Conservation (phyloP, 768 basidiomycete species). For the Mycena capillaripes region DNA sequence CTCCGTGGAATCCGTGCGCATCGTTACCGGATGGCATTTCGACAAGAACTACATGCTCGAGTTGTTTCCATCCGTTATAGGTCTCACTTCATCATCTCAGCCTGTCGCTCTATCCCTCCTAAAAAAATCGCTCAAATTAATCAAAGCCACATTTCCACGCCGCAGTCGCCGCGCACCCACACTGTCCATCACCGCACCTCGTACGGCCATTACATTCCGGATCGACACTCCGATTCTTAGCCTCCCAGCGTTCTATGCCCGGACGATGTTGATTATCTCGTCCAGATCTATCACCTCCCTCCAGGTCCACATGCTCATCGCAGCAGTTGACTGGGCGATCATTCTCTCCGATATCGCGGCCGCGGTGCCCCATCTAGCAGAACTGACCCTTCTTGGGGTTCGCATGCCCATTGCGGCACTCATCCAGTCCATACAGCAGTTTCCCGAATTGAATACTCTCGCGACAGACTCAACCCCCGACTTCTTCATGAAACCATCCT, state of each 20-base stretch:
- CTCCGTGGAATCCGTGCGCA: background rate
- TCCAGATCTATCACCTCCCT: constrained; percentile 9
- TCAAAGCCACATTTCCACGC: background rate
- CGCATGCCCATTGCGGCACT: background rate
- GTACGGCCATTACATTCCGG: background rate
- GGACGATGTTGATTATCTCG: constrained; percentile 2
- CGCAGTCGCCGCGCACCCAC: background rate
- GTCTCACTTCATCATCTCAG: background rate
- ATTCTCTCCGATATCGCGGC: constrained; percentile 15
- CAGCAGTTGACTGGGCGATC: constrained; percentile 12
- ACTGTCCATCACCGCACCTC: background rate
- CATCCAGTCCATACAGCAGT: background rate
- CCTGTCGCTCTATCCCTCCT: background rate
- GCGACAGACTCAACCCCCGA: constrained; percentile 7
- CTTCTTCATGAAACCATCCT: background rate
- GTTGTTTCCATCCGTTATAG: background rate
- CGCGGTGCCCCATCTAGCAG: constrained; percentile 5
- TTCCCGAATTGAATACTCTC: background rate
- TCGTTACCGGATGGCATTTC: constrained; percentile 17
- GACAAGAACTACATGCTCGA: constrained; percentile 16
- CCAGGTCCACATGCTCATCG: constrained; percentile 11
- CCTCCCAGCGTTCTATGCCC: constrained; percentile 2
- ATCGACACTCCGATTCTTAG: constrained; percentile 16
- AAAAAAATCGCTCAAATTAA: too few species aligned
- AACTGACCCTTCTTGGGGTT: constrained; percentile 17